Evolutionary conservation across 352 stramenopile genomes (phyloP).

Genomic region (Blastocystis sp.): DNA sequence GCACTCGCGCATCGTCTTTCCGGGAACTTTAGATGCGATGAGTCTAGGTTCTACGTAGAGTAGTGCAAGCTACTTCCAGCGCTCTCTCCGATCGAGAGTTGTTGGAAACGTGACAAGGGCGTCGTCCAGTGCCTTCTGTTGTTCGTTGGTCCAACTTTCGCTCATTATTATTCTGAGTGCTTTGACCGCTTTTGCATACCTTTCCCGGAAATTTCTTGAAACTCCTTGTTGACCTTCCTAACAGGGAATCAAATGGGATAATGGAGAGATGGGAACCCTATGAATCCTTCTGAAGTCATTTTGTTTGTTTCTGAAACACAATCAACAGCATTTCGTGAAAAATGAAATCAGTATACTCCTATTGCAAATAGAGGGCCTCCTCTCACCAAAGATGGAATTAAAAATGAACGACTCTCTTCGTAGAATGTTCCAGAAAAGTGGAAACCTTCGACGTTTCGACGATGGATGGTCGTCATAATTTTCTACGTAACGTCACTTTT

Average conservation of each 20-base stretch:
- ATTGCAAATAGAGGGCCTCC: too few relatives aligned
- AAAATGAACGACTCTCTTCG: not conserved
- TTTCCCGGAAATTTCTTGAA: conserved; percentile 31
- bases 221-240: too few relatives aligned
- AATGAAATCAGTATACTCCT: too few relatives aligned
- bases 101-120: not conserved
- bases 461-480: not conserved
- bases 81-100: conserved; percentile 22
- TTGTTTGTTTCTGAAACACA: too few relatives aligned
- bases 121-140: conserved; percentile 2
- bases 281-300: too few relatives aligned
- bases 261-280: too few relatives aligned
- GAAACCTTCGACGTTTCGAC: conserved; percentile 42
- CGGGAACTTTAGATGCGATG: conserved; percentile 22
- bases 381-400: too few relatives aligned
- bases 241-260: too few relatives aligned
- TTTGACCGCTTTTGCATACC: not conserved
- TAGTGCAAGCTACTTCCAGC: conserved; percentile 3
- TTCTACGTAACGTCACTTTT: not conserved
- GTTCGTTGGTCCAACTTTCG: conserved; percentile 23
- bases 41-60: not conserved
- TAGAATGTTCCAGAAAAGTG: conserved; percentile 53
- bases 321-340: too few relatives aligned
- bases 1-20: conserved; percentile 47
- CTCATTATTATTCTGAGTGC: conserved; percentile 28